A percentile compares a stretch with the other conserved stretches of the same genome.
Evolutionary conservation across 2,329 filamentous ascomycete genomes (phyloP).

Genomic region (Capronia epimyces): DNA sequence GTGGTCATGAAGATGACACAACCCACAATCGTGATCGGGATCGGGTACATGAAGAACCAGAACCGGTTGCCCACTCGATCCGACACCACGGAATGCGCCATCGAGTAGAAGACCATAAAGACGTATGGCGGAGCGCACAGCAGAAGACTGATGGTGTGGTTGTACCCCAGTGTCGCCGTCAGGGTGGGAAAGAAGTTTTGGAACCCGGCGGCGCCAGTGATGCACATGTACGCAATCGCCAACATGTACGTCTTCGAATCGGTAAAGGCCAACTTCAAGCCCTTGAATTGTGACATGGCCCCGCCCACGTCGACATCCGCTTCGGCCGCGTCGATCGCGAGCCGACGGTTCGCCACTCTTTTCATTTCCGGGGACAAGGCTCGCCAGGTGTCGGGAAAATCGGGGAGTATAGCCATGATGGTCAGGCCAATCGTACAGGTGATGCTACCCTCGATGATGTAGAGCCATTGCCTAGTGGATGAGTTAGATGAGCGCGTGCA

Average conservation of each 20-base stretch:
- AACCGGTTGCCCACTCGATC: slow-evolving; percentile 46
- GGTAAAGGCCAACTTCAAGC: slow-evolving; percentile 48
- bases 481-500: not conserved
- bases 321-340: slow-evolving; percentile 49
- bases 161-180: slow-evolving; percentile 43
- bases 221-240: slow-evolving; percentile 46
- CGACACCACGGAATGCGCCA: slow-evolving; percentile 43
- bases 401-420: slow-evolving; percentile 35
- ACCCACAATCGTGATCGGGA: slow-evolving; percentile 48
- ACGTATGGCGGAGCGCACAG: slow-evolving; percentile 52
- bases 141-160: slow-evolving; percentile 46
- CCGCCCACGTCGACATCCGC: slow-evolving; percentile 46
- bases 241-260: slow-evolving; percentile 42
- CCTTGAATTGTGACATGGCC: slow-evolving; percentile 45
- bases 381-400: slow-evolving; percentile 43
- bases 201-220: slow-evolving; percentile 49
- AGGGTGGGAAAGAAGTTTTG: slow-evolving; percentile 55
- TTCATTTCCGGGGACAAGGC: slow-evolving; percentile 42
- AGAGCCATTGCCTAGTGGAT: slow-evolving; percentile 50
- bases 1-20: slow-evolving; percentile 54
- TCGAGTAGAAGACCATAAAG: slow-evolving; percentile 49
- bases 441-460: slow-evolving; percentile 52
- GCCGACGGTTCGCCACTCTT: slow-evolving; percentile 43
- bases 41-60: slow-evolving; percentile 50
- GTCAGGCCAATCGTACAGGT: slow-evolving; percentile 41